These are phyloP conservation scores for Leccinum fibrillosum DNA, from an alignment of 768 basidiomycete genomes.

Conservation along the genomic window DNA sequence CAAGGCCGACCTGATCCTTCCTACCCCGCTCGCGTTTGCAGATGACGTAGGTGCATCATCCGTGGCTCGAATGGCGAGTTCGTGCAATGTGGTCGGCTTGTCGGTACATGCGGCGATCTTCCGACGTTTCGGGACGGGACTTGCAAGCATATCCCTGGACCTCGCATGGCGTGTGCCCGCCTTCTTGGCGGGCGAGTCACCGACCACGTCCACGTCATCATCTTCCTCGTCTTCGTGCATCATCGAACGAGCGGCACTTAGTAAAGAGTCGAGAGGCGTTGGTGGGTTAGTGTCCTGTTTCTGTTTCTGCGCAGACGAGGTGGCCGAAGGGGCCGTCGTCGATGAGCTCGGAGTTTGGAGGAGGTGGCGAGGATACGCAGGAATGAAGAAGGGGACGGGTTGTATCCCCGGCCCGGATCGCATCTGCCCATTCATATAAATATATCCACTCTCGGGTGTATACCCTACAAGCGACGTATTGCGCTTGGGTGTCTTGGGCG, in stretches of 20 bases:
- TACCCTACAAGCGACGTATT: conserved; percentile 26
- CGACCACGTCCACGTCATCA: conserved; percentile 23
- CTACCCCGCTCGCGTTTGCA: conserved; percentile 1
- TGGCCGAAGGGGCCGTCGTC: conserved; percentile 25
- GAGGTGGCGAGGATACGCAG: conserved; percentile 27
- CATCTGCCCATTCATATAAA: conserved; percentile 28
- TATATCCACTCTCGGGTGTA: conserved; percentile 24
- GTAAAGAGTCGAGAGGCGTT: conserved; percentile 55
- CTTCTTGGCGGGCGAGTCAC: conserved; percentile 18
- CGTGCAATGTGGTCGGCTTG: conserved; percentile 8
- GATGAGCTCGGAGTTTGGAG: conserved; percentile 33
- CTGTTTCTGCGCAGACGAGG: conserved; percentile 21
- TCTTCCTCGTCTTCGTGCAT: conserved; percentile 40
- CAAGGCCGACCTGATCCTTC: conserved; percentile 49
- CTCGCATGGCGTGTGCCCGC: conserved; percentile 30
- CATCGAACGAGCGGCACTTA: conserved; percentile 60
- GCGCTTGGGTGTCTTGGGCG: conserved; percentile 30
- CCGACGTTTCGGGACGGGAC: conserved; percentile 40
- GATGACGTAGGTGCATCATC: background rate
- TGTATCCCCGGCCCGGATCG: conserved; percentile 26
- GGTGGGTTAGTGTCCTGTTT: conserved; percentile 29
- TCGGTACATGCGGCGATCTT: conserved; percentile 18
- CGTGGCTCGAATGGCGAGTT: background rate
- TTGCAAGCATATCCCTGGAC: conserved; percentile 25
- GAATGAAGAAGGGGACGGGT: conserved; percentile 30